These are phyloP conservation scores for Psilocybe mexicana DNA, from an alignment of 1,284 basidiomycete species.

Conservation along the genomic window DNA sequence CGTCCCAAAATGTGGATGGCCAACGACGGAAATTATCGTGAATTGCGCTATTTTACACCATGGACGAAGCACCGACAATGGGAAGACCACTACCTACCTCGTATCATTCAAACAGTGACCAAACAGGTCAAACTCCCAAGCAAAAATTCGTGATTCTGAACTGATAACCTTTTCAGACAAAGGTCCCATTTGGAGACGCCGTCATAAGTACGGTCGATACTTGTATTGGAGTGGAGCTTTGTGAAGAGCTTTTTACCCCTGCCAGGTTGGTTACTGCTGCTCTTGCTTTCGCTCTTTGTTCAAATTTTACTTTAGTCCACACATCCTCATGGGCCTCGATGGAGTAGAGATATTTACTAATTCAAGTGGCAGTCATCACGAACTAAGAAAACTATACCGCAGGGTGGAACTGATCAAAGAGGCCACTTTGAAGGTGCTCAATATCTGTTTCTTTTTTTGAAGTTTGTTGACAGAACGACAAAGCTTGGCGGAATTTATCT, in stretches of 20 bases:
- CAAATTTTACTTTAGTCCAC: constrained; percentile 61
- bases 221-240: constrained; percentile 94
- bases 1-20: constrained; percentile 99
- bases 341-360: constrained; percentile 99
- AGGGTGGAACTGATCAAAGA: constrained; percentile 96
- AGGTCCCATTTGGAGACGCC: constrained; percentile 95
- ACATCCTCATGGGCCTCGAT: constrained; percentile 95
- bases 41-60: constrained; percentile 94
- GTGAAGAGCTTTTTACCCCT: constrained; percentile 97
- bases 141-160: background rate
- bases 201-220: constrained; percentile 94
- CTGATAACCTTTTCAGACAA: constrained; percentile 45
- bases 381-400: constrained; percentile 90
- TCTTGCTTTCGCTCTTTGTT: background rate
- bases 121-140: constrained; percentile 63
- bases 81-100: constrained; percentile 89
- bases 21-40: constrained; percentile 98
- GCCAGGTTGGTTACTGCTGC: constrained; percentile 60
- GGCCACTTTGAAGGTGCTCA: constrained; percentile 85
- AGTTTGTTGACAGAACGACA: background rate
- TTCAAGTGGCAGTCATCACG: constrained; percentile 96
- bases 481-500: constrained; percentile 96
- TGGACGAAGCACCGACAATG: constrained; percentile 88
- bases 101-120: constrained; percentile 84
- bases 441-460: background rate